Evolutionary conservation across 108 stramenopile species (phyloP).

Genomic region (Conticribra guillardii): DNA sequence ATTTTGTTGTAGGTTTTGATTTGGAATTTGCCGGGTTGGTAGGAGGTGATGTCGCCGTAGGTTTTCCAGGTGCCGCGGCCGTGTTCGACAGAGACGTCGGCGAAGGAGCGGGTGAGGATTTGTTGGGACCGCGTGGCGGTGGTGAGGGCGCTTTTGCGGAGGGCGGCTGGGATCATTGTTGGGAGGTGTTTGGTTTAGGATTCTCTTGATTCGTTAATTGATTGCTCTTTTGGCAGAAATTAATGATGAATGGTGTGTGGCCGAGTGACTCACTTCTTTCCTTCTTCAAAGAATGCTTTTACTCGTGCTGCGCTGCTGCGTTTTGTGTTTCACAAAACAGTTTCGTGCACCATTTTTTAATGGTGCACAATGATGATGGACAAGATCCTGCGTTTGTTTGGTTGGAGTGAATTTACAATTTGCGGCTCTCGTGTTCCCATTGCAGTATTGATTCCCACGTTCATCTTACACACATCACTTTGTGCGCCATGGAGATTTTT

Average conservation of each 20-base stretch:
- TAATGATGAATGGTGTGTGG: too few relatives aligned
- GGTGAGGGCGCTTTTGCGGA: conserved; percentile 3
- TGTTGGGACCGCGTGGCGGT: background rate
- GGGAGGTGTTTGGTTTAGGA: too few relatives aligned
- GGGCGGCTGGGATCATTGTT: conserved; percentile 25
- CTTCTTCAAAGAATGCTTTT: too few relatives aligned
- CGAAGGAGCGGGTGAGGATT: conserved; percentile 28
- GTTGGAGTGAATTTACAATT: background rate
- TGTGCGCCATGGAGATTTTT: too few relatives aligned
- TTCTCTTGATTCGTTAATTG: background rate
- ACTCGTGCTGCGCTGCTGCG: too few relatives aligned
- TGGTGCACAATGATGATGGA: background rate
- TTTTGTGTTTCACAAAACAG: too few relatives aligned
- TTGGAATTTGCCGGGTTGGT: conserved; percentile 84
- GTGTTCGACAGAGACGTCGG: conserved; percentile 79
- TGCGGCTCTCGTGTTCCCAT: background rate
- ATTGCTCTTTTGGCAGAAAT: background rate
- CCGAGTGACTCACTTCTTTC: too few relatives aligned
- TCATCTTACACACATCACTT: too few relatives aligned
- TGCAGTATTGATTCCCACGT: background rate
- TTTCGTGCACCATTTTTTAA: background rate
- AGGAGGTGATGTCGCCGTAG: conserved; percentile 73
- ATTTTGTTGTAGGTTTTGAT: conserved; percentile 95
- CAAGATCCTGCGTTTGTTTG: background rate
- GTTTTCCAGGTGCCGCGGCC: conserved; percentile 82